phyloP scores from a whole-genome alignment of 805 yeast species.

The Candida multigemmis region DNA sequence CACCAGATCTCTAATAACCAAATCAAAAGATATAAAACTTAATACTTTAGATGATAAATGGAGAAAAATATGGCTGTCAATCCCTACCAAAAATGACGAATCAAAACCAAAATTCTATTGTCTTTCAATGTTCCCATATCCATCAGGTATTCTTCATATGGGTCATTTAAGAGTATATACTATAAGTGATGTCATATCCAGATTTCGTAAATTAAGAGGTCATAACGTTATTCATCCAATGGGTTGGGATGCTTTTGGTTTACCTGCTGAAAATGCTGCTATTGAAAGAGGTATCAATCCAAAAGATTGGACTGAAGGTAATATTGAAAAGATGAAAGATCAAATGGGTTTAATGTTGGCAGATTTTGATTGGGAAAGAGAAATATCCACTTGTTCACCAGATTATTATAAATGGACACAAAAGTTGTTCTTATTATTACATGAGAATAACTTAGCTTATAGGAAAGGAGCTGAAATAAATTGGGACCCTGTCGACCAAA shows the following conservation, averaged over 20 bases:
- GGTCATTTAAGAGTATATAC: slow-evolving; percentile 94
- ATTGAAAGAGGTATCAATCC: slow-evolving; percentile 78
- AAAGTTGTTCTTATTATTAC: slow-evolving; percentile 64
- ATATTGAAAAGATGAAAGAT: slow-evolving; percentile 77
- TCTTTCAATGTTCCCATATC: slow-evolving; percentile 91
- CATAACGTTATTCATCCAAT: slow-evolving; percentile 82
- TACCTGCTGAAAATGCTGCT: slow-evolving; percentile 98
- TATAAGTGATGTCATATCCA: slow-evolving; percentile 73
- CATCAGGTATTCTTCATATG: slow-evolving; percentile 87
- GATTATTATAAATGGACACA: slow-evolving; percentile 93
- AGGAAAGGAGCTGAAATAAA: slow-evolving; percentile 82
- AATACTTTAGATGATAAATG: too few species aligned
- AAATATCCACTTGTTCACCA: slow-evolving; percentile 76
- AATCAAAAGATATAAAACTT: too few species aligned
- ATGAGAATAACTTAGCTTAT: slow-evolving; percentile 76
- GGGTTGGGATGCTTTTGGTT: slow-evolving; percentile 99
- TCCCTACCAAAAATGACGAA: slow-evolving; percentile 8
- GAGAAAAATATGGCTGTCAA: too few species aligned
- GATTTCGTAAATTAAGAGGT: slow-evolving; percentile 73
- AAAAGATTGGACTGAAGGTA: slow-evolving; percentile 69
- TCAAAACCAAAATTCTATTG: slow-evolving; percentile 39
- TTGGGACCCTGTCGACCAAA: slow-evolving; percentile 96
- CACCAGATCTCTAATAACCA: too few species aligned
- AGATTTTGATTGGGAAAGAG: slow-evolving; percentile 91
- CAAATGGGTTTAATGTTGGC: slow-evolving; percentile 76